Percentiles rank a stretch among this genome's conserved stretches.
Conservation (phyloP, 768 basidiomycete genomes). For the Suillus variegatus region DNA sequence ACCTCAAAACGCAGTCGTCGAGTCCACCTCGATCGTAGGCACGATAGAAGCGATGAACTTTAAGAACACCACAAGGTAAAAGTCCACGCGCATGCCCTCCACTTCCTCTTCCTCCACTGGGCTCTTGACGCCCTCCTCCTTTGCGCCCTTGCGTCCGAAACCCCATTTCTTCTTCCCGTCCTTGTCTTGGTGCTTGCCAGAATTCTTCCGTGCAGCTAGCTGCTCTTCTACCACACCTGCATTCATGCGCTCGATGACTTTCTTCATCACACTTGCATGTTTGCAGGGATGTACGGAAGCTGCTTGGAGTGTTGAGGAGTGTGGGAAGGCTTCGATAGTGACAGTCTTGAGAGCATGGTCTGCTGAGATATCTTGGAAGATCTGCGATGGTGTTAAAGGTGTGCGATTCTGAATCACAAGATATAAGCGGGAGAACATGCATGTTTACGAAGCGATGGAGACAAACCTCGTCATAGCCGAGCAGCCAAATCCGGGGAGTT, state of each 20-base stretch:
- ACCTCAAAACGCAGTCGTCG: conserved; percentile 70
- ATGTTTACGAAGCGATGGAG: conserved; percentile 2
- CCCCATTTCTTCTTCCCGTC: conserved; percentile 79
- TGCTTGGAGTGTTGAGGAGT: conserved; percentile 78
- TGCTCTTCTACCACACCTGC: conserved; percentile 82
- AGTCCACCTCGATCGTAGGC: conserved; percentile 98
- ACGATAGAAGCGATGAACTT: conserved; percentile 99
- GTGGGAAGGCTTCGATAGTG: conserved; percentile 98
- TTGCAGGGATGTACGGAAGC: conserved; percentile 99
- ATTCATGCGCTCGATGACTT: conserved; percentile 99
- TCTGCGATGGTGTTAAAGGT: conserved; percentile 84
- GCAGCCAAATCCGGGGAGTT: conserved; percentile 95
- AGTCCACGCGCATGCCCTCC: conserved; percentile 95
- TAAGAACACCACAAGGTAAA: conserved; percentile 97
- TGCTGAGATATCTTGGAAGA: conserved; percentile 96
- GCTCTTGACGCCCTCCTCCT: conserved; percentile 45
- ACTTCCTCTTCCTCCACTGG: conserved; percentile 62
- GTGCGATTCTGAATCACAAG: conserved; percentile 68
- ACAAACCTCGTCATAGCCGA: conserved; percentile 93
- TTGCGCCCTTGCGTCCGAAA: conserved; percentile 70
- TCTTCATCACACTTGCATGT: conserved; percentile 99
- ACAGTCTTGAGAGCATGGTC: conserved; percentile 99
- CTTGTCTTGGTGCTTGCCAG: conserved; percentile 39
- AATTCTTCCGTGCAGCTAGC: conserved; percentile 60
- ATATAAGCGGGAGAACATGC: conserved; percentile 4